Evolutionary conservation across 2,329 filamentous ascomycete species (phyloP).

Genomic region (Aspergillus floridensis): DNA sequence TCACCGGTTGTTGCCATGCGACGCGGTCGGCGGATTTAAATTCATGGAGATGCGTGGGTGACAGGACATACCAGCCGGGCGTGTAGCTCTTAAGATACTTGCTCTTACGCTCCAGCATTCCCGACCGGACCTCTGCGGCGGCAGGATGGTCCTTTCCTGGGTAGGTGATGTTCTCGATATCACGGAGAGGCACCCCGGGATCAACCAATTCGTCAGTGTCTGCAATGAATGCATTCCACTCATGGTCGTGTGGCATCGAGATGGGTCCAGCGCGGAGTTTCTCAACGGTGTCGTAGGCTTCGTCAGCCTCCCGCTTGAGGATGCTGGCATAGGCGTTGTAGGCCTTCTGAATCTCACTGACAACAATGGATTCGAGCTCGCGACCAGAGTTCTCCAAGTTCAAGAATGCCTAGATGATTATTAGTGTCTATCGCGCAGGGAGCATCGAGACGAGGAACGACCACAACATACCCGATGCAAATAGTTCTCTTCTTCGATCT

Average conservation of each 20-base stretch:
- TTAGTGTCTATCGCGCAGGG: conserved; percentile 20
- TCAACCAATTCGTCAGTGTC: conserved; percentile 83
- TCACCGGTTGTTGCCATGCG: conserved; percentile 76
- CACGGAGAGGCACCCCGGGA: conserved; percentile 73
- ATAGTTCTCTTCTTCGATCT: conserved; percentile 97
- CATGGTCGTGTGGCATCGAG: conserved; percentile 88
- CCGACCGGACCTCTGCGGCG: conserved; percentile 80
- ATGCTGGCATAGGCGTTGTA: conserved; percentile 93
- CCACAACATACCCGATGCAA: conserved; percentile 69
- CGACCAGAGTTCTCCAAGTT: conserved; percentile 92
- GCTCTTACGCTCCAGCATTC: conserved; percentile 93
- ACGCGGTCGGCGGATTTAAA: conserved; percentile 97
- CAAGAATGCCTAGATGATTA: conserved; percentile 68
- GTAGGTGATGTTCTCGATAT: conserved; percentile 80
- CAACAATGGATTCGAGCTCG: conserved; percentile 92
- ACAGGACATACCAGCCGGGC: conserved; percentile 94
- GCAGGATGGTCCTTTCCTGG: conserved; percentile 84
- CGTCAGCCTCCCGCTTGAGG: conserved; percentile 84
- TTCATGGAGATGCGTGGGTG: conserved; percentile 94
- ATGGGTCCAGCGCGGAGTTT: conserved; percentile 81
- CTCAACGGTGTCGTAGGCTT: conserved; percentile 73
- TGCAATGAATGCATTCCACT: conserved; percentile 82
- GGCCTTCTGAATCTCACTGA: conserved; percentile 96
- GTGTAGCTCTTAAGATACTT: conserved; percentile 98
- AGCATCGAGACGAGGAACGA: background rate